These are phyloP conservation scores for Talaromyces sp. DNA, from an alignment of 2,329 filamentous ascomycete species.

Conservation along the genomic window DNA sequence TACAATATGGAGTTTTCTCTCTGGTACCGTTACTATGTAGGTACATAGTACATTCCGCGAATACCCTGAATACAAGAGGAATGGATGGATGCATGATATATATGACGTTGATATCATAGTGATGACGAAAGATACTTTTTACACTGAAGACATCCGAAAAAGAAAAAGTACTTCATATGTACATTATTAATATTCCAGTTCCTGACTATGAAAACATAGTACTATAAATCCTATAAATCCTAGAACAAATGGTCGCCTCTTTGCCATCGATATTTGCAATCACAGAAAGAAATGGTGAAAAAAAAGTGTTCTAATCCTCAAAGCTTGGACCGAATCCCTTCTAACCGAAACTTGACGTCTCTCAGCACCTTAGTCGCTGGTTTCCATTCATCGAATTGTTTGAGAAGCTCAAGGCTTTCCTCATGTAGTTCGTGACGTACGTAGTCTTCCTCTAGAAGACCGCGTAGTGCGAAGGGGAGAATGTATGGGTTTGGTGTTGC, in stretches of 20 bases:
- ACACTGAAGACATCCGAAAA: no score
- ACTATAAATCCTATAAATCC: neutral
- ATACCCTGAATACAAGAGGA: conserved; percentile 4
- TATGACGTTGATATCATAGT: neutral
- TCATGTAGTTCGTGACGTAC: conserved; percentile 75
- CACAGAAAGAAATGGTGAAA: neutral
- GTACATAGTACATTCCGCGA: conserved; percentile 4
- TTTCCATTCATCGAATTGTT: conserved; percentile 90
- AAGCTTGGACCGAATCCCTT: conserved; percentile 78
- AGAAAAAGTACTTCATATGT: neutral
- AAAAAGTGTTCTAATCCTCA: conserved; percentile 1
- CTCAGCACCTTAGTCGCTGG: conserved; percentile 85
- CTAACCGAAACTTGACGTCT: conserved; percentile 91
- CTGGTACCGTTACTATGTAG: neutral
- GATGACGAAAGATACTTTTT: no score
- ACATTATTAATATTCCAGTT: neutral
- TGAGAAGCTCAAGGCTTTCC: conserved; percentile 76
- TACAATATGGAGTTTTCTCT: neutral
- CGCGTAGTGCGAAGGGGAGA: conserved; percentile 92
- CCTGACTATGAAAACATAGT: neutral
- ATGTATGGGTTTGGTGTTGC: conserved; percentile 73
- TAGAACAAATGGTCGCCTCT: neutral
- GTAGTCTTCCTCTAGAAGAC: conserved; percentile 84
- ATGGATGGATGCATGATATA: neutral
- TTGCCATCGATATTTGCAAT: neutral